Evolutionary conservation across 176 grass and related monocot species (phyloP).

Genomic region (Eragrostis nindensis): DNA sequence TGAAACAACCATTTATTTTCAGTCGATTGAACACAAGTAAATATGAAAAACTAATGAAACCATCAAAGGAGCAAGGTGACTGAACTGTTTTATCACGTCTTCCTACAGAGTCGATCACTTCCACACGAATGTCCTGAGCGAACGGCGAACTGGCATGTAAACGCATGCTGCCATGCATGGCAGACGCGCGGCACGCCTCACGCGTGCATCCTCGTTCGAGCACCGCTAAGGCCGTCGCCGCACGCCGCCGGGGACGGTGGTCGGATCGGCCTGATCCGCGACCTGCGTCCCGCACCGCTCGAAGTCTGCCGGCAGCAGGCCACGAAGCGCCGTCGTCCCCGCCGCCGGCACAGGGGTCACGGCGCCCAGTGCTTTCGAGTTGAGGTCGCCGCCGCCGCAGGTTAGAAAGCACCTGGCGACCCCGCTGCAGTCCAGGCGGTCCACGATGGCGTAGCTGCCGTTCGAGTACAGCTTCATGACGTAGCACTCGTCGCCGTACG

Average conservation of each 20-base stretch:
- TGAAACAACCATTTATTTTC: too few species aligned
- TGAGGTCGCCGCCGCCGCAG: slow-evolving; percentile 37
- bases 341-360: neutral
- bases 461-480: slow-evolving; percentile 52
- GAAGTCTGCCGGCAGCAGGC: slow-evolving; percentile 7
- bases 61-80: too few species aligned
- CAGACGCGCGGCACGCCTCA: too few species aligned
- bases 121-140: too few species aligned
- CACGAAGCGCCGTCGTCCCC: neutral
- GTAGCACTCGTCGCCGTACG: slow-evolving; percentile 31
- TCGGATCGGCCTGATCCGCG: neutral
- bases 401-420: slow-evolving; percentile 31
- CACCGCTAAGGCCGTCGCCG: slow-evolving; percentile 2
- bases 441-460: slow-evolving; percentile 43
- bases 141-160: too few species aligned
- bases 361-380: neutral
- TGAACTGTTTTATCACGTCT: too few species aligned
- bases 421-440: slow-evolving; percentile 3
- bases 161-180: too few species aligned
- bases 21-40: too few species aligned
- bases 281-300: slow-evolving; percentile 37
- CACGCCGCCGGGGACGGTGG: slow-evolving; percentile 4
- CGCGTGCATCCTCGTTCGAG: too few species aligned
- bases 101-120: too few species aligned
- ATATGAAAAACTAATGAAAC: too few species aligned